Conservation (phyloP, 2,329 filamentous ascomycete genomes). For the Colletotrichum musae region DNA sequence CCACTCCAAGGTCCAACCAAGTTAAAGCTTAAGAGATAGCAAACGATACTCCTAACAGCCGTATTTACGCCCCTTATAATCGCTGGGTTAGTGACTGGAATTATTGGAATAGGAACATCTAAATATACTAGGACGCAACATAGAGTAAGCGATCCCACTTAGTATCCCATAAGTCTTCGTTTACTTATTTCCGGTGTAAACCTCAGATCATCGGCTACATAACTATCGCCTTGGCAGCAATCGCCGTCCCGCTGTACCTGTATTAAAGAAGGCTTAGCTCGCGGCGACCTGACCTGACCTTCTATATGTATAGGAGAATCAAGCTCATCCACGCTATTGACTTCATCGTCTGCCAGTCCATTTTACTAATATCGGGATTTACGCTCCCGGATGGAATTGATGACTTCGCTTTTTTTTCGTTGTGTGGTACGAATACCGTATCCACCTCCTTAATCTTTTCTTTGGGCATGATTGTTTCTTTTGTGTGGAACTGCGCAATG, state of each 20-base stretch:
- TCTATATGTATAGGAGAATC: slow-evolving; percentile 33
- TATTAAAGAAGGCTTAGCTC: slow-evolving; percentile 26
- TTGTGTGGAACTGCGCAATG: slow-evolving; percentile 38
- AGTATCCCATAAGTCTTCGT: background rate
- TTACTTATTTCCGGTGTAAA: background rate
- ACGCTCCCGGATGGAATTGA: slow-evolving; percentile 37
- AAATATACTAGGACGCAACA: slow-evolving; percentile 27
- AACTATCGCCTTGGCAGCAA: slow-evolving; percentile 22
- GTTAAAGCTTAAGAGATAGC: slow-evolving; percentile 24
- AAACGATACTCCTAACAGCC: slow-evolving; percentile 23
- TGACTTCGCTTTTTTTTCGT: slow-evolving; percentile 32
- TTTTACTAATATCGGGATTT: slow-evolving; percentile 36
- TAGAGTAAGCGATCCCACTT: slow-evolving; percentile 1
- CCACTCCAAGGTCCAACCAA: slow-evolving; percentile 18
- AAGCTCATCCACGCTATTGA: slow-evolving; percentile 32
- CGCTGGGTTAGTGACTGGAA: slow-evolving; percentile 9
- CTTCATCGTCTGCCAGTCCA: slow-evolving; percentile 33
- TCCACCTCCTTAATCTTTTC: slow-evolving; percentile 32
- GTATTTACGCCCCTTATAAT: slow-evolving; percentile 17
- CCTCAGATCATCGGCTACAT: slow-evolving; percentile 22
- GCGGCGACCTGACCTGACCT: slow-evolving; percentile 28
- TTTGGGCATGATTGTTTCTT: slow-evolving; percentile 37
- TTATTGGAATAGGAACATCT: slow-evolving; percentile 21
- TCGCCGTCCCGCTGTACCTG: slow-evolving; percentile 25
- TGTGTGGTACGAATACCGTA: slow-evolving; percentile 27